Evolutionary conservation across 495 filamentous ascomycete genomes (phyloP).

Genomic region (Penicillium nucicola): DNA sequence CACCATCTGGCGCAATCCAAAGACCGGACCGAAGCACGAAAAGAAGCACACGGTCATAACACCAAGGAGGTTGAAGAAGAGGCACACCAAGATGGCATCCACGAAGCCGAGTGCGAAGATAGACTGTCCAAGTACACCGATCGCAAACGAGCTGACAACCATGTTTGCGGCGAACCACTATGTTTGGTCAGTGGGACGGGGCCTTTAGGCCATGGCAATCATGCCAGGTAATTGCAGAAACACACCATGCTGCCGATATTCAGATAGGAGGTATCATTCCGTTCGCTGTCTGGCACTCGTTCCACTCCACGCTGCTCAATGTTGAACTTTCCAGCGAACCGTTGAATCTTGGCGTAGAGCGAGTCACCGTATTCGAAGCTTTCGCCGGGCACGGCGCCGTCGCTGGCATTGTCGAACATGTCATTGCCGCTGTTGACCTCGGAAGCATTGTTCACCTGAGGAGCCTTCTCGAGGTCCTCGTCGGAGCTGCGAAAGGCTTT

Average conservation of each 20-base stretch:
- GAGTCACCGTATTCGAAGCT: constrained; percentile 61
- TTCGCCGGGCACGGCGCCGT: constrained; percentile 58
- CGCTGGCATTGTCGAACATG: constrained; percentile 38
- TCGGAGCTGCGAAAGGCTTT: constrained; percentile 25
- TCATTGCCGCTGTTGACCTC: constrained; percentile 25
- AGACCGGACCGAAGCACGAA: constrained; percentile 72
- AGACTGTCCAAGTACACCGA: constrained; percentile 68
- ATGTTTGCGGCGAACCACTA: constrained; percentile 86
- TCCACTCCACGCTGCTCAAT: constrained; percentile 81
- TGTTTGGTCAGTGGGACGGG: constrained; percentile 24
- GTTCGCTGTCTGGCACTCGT: constrained; percentile 71
- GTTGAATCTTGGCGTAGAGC: constrained; percentile 64
- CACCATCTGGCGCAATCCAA: constrained; percentile 83
- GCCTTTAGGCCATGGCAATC: constrained; percentile 5
- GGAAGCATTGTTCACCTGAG: constrained; percentile 33
- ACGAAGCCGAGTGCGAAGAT: constrained; percentile 70
- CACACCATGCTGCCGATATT: constrained; percentile 76
- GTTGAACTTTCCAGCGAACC: constrained; percentile 63
- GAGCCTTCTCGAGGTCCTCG: constrained; percentile 40
- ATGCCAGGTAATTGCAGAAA: constrained; percentile 15
- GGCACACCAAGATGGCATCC: constrained; percentile 70
- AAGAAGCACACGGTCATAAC: constrained; percentile 76
- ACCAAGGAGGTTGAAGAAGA: constrained; percentile 78
- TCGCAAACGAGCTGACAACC: constrained; percentile 78
- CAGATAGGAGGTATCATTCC: constrained; percentile 61